Evolutionary conservation across 805 yeast genomes (phyloP).

Genomic region (Saccharomycopsis capsularis): DNA sequence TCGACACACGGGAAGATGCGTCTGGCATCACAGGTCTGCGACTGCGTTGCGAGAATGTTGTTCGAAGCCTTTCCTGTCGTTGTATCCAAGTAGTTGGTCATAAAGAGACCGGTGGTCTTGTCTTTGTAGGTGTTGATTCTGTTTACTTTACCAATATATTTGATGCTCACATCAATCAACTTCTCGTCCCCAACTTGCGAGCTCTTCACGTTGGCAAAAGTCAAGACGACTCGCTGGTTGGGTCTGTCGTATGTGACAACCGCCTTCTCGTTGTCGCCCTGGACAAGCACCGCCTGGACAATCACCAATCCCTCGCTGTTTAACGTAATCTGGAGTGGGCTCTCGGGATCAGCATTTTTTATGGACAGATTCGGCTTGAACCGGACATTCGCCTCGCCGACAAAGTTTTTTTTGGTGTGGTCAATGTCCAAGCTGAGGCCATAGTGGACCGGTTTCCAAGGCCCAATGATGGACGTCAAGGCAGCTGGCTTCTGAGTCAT

Average conservation of each 20-base stretch:
- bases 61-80: conserved; percentile 30
- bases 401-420: conserved; percentile 42
- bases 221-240: conserved; percentile 31
- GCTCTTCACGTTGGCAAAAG: conserved; percentile 26
- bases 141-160: conserved; percentile 46
- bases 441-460: conserved; percentile 28
- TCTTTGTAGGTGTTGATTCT: conserved; percentile 47
- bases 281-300: conserved; percentile 14
- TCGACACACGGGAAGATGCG: conserved; percentile 63
- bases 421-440: conserved; percentile 31
- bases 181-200: conserved; percentile 22
- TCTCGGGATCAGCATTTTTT: conserved; percentile 2
- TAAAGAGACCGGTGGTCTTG: conserved; percentile 57
- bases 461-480: background rate
- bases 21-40: conserved; percentile 62
- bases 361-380: conserved; percentile 23
- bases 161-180: conserved; percentile 25
- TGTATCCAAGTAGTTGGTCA: conserved; percentile 45
- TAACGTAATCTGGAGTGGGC: conserved; percentile 27
- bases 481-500: no score
- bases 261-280: conserved; percentile 26
- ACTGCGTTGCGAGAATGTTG: conserved; percentile 60
- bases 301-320: conserved; percentile 33
- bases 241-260: conserved; percentile 34
- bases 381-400: conserved; percentile 32